Evolutionary conservation across 257 asterid species (phyloP).

Genomic region (Solanum chiquidenum): DNA sequence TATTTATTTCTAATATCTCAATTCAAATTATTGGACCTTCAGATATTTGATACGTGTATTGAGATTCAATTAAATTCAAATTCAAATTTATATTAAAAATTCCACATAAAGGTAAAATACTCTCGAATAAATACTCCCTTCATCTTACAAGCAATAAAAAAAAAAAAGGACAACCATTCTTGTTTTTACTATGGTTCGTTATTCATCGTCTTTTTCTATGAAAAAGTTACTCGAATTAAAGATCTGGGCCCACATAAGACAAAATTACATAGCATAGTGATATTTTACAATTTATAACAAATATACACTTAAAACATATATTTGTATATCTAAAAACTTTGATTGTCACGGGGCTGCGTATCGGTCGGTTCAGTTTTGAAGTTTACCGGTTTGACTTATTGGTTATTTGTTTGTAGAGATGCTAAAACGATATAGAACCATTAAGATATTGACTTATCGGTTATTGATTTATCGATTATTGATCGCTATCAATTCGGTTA

Average conservation of each 20-base stretch:
- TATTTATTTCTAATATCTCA: not conserved
- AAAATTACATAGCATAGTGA: not conserved
- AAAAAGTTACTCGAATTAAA: not conserved
- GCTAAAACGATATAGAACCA: no score
- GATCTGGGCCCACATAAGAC: not conserved
- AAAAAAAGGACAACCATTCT: not conserved
- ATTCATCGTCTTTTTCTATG: not conserved
- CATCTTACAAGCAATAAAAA: not conserved
- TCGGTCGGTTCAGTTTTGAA: no score
- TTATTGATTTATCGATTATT: no score
- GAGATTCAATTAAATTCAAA: not conserved
- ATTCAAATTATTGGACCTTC: not conserved
- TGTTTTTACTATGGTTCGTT: not conserved
- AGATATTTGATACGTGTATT: not conserved
- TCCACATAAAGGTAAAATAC: not conserved
- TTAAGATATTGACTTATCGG: no score
- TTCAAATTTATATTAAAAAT: not conserved
- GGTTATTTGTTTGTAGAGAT: no score
- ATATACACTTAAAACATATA: not conserved
- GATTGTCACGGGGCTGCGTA: no score
- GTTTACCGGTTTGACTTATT: no score
- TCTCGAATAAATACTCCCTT: not conserved
- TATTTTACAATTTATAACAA: not conserved
- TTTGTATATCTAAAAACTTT: not conserved
- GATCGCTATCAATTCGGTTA: no score